phyloP scores from a whole-genome alignment of 2,329 filamentous ascomycete species.

The Aspergillus sclerotialis region DNA sequence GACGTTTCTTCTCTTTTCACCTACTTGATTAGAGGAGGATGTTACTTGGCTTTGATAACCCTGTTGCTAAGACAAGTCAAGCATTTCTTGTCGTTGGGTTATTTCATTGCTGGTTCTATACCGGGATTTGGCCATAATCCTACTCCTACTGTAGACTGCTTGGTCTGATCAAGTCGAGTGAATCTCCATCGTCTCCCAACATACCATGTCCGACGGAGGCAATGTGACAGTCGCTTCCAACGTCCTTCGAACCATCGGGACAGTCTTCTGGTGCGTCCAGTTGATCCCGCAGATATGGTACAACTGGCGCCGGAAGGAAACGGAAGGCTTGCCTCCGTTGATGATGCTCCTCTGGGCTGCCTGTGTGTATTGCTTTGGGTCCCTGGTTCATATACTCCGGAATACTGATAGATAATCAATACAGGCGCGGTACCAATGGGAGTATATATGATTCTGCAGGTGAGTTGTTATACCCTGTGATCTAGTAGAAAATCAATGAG shows the following conservation, averaged over 20 bases:
- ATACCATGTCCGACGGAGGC: constrained; percentile 8
- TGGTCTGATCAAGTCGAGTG: too few relatives aligned
- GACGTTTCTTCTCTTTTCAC: background rate
- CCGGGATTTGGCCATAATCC: too few relatives aligned
- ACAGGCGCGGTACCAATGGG: constrained; percentile 43
- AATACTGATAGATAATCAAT: constrained; percentile 1
- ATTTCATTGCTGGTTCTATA: too few relatives aligned
- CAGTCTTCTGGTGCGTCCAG: constrained; percentile 35
- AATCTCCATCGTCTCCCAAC: too few relatives aligned
- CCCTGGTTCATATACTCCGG: background rate
- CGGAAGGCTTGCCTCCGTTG: constrained; percentile 51
- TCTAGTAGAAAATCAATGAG: constrained; percentile 46
- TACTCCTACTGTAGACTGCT: too few relatives aligned
- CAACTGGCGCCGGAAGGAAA: constrained; percentile 55
- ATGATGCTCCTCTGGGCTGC: constrained; percentile 62
- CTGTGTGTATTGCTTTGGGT: constrained; percentile 26
- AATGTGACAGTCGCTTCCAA: constrained; percentile 30
- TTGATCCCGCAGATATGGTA: constrained; percentile 49
- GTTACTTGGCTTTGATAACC: background rate
- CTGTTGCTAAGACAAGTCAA: too few relatives aligned
- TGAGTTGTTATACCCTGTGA: constrained; percentile 11
- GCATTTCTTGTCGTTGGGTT: too few relatives aligned
- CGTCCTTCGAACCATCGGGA: constrained; percentile 35
- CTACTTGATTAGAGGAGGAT: background rate
- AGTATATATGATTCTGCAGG: constrained; percentile 46